Evolutionary conservation across 495 filamentous ascomycete genomes (phyloP), one percentile per base, ranked within the genome.

Genomic region (Penicillium fimorum): DNA sequence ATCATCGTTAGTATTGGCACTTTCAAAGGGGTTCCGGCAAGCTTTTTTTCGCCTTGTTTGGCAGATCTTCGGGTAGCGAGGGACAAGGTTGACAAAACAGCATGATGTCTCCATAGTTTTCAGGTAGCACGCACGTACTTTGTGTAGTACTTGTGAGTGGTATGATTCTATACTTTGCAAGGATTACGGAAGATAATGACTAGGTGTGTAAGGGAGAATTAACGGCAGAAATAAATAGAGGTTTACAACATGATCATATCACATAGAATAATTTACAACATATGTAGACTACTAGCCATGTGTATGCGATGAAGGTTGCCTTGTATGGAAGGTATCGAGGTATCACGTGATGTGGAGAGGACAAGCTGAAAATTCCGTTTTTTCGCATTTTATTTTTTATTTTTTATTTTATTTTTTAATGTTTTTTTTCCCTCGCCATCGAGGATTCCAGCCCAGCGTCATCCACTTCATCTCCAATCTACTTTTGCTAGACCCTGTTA

Each of bases 41-140:
- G 25, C 55, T 85, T 53, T 76, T 84, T 54, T 64, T 71, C 43
- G 79, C 81, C 82, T 5, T 84, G 81, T 70, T 52, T 84, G 53
- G 72, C 70, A 20, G 74, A 79, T 57, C 44, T 78, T 53, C 65
- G 60, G 53, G 57, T 55, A 0, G 48, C 51, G 9, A 57, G 70
- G 47, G 60, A 62, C 12, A 58, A 63, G 38, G 61, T 64, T 38
- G 58, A 47, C 3, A 59, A 70, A 33, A 45, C 50, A 47, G 67
- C 58, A 46, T 69, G 33, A 47, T 38, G 20, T 44, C 27, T 46
- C 5, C 4, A n/a, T 45, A n/a, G 2, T 9, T 27, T 25, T 24
- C 3, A 30, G 32, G 52, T 54, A 0, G n/a, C 32, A 54, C 52
- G n/a, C 32, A 54, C 52, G 37, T 27, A 52, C 15, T 51, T 51